Base-by-base conservation (phyloP, 805 yeast species). In the Wickerhamiella lipophila region DNA sequence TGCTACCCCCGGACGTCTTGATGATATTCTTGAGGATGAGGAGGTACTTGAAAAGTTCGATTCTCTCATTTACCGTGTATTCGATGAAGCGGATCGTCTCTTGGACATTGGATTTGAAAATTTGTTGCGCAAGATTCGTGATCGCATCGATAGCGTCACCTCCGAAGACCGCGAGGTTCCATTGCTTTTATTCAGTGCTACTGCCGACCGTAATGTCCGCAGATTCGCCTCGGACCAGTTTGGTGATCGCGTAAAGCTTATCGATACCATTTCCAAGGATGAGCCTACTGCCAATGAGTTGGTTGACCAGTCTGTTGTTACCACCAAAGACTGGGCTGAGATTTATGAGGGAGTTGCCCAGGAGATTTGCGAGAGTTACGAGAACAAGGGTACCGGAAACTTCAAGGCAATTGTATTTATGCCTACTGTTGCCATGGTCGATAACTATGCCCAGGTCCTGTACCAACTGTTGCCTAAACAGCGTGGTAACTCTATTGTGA, bases 1-100 rank as follows among this genome's bases (percentile, higher is more conserved):
- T 50, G 92, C 85, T 21, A 87, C 96, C 5, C 96, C 96, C 1
- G 96, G 96, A 55, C 76, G 96, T 65, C 71, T 87, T 50, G 61
- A 72, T 49, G 94, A 80, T 57, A 68, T 79, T 53, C 62, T 85
- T 42, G 59, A 65, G 34, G 72, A 72, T 50, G 73, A 70, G 21
- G 66, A 64, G 25, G 63, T 61, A 13, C 71, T 76, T 16, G 64
- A 65, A 19, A 62, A 66, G 8, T 79, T 86, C 62, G 61, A 64
- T 35, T 64, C 69, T 47, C 69, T 88, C 49, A 73, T 73, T 51
- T 76, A 79, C 58, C 71, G 83, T 52, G 80, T 87, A 35, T 76
- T 85, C 54, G 96, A 88, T 64, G 97, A 88, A 68, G 96, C 96
- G 34, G 96, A 88, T 66, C 76, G 92, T 57, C 67, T 88, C 46